Evolutionary conservation across 441 rosid species (phyloP).

Genomic region (Gossypium laxum): DNA sequence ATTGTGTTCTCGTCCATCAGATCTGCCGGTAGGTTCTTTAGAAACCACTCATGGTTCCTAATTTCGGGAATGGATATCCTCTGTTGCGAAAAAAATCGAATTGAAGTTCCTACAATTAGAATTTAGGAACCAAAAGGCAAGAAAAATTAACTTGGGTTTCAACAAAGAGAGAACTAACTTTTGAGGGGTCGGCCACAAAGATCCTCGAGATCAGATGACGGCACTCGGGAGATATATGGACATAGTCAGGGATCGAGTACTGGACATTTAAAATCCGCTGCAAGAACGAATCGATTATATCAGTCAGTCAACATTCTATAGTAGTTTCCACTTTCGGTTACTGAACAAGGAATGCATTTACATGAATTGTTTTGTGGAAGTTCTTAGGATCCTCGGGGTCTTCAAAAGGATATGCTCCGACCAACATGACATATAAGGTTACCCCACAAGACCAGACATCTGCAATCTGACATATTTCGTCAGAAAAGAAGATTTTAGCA

Average conservation of each 20-base stretch:
- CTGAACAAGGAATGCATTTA: slow-evolving; percentile 19
- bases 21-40: slow-evolving; percentile 81
- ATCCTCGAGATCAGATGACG: slow-evolving; percentile 78
- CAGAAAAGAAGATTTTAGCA: slow-evolving; percentile 1
- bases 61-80: slow-evolving; percentile 75
- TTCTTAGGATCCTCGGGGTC: slow-evolving; percentile 94
- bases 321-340: background rate
- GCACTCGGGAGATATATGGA: slow-evolving; percentile 87
- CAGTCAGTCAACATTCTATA: slow-evolving; percentile 13
- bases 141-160: slow-evolving; percentile 1
- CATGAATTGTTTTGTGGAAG: slow-evolving; percentile 82
- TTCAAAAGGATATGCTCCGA: slow-evolving; percentile 96
- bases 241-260: slow-evolving; percentile 87
- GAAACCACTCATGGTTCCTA: slow-evolving; percentile 80
- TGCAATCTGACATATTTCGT: slow-evolving; percentile 49
- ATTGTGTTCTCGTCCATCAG: slow-evolving; percentile 51
- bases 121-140: background rate
- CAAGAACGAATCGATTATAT: slow-evolving; percentile 16
- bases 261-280: slow-evolving; percentile 93
- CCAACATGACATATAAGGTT: slow-evolving; percentile 84
- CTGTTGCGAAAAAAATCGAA: slow-evolving; percentile 32
- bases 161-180: slow-evolving; percentile 32
- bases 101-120: background rate
- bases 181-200: slow-evolving; percentile 80
- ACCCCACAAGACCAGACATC: slow-evolving; percentile 99